Evolutionary conservation across 352 stramenopile species (phyloP).

Genomic region (Hyaloperonospora brassicae): DNA sequence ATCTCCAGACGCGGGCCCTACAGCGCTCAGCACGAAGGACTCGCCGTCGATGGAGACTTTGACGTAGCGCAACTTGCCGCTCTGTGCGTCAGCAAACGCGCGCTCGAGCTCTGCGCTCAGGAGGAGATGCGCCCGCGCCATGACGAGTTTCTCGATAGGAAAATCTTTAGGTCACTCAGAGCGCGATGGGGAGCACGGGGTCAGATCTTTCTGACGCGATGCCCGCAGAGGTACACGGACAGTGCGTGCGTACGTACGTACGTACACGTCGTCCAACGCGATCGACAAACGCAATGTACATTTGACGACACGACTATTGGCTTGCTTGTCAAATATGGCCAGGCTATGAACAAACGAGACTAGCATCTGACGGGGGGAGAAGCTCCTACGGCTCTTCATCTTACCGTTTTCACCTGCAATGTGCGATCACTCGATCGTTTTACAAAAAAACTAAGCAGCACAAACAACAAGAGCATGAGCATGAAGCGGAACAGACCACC

Average conservation of each 20-base stretch:
- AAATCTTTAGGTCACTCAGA: background rate
- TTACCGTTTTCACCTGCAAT: background rate
- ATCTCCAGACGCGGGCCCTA: constrained; percentile 34
- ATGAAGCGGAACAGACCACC: background rate
- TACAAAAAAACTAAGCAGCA: constrained; percentile 38
- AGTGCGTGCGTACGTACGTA: too few relatives aligned
- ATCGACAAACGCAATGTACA: background rate
- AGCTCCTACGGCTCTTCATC: constrained; percentile 14
- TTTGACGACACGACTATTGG: constrained; percentile 15
- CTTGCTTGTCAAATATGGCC: background rate
- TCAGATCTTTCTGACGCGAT: too few relatives aligned
- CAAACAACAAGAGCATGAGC: constrained; percentile 3
- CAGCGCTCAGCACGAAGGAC: constrained; percentile 46
- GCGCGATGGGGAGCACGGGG: background rate
- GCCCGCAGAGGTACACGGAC: too few relatives aligned
- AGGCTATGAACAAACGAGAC: background rate
- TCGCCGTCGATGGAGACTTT: constrained; percentile 56
- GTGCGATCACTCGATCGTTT: constrained; percentile 21
- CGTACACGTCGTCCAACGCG: too few relatives aligned
- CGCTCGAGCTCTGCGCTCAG: constrained; percentile 56
- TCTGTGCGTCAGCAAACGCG: constrained; percentile 66
- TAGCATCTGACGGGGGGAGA: constrained; percentile 9
- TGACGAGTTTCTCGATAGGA: constrained; percentile 16
- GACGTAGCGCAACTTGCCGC: constrained; percentile 57
- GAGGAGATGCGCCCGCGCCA: constrained; percentile 58